A percentile compares a stretch with the other conserved stretches of the same genome.
These are phyloP conservation scores for Lepiota venenata DNA, from an alignment of 768 basidiomycete genomes.

Conservation along the genomic window DNA sequence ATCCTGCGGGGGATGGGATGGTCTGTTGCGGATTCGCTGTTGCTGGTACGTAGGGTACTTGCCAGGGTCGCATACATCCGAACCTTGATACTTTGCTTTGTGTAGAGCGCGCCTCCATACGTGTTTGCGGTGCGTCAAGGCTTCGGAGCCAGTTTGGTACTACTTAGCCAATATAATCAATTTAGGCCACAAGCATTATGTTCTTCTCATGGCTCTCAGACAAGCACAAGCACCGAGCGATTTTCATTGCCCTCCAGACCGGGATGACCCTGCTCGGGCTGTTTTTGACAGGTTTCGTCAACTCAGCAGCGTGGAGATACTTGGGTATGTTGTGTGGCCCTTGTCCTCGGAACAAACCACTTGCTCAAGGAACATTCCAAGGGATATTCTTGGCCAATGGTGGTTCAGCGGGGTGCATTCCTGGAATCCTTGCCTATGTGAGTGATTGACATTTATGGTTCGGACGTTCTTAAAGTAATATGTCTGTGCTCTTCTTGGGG, in stretches of 20 bases:
- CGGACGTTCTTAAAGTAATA: neutral
- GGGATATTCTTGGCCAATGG: slow-evolving; percentile 45
- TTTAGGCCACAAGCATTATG: slow-evolving; percentile 36
- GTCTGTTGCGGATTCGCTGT: slow-evolving; percentile 36
- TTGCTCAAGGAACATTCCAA: slow-evolving; percentile 16
- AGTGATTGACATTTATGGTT: slow-evolving; percentile 15
- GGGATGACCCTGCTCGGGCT: slow-evolving; percentile 39
- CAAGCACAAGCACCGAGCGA: slow-evolving; percentile 37
- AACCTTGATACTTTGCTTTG: neutral
- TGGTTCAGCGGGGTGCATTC: slow-evolving; percentile 42
- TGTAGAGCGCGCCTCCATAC: slow-evolving; percentile 46
- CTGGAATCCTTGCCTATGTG: slow-evolving; percentile 49
- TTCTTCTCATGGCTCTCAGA: slow-evolving; percentile 47
- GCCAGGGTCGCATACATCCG: neutral
- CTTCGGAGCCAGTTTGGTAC: slow-evolving; percentile 4
- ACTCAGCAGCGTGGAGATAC: slow-evolving; percentile 35
- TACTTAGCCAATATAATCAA: slow-evolving; percentile 9
- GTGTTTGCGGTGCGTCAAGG: slow-evolving; percentile 38
- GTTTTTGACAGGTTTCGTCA: slow-evolving; percentile 35
- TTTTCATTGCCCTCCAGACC: slow-evolving; percentile 40
- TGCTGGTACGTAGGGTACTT: slow-evolving; percentile 29
- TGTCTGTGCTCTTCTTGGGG: neutral
- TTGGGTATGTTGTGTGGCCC: slow-evolving; percentile 27
- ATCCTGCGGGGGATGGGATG: slow-evolving; percentile 49
- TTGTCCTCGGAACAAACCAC: neutral